A percentile compares a stretch with the other conserved stretches of the same genome.
These are phyloP conservation scores for Fibroporia radiculosa DNA, from an alignment of 768 basidiomycete species.

Conservation along the genomic window DNA sequence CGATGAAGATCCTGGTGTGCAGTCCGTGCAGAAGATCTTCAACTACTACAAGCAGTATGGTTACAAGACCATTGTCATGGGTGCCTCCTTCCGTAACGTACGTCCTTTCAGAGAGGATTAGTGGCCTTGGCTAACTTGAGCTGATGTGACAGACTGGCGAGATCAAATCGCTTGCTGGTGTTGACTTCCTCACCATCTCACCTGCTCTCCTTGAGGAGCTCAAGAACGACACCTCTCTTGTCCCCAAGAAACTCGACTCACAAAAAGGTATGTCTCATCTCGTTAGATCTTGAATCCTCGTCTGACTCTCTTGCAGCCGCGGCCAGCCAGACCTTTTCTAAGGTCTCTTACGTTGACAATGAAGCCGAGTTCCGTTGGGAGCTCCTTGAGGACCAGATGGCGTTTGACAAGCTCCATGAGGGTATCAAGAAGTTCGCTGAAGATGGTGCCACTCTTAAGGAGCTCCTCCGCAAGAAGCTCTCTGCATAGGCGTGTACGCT, in stretches of 20 bases:
- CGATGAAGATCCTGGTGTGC: slow-evolving; percentile 91
- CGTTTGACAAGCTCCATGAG: slow-evolving; percentile 98
- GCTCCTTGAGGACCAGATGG: slow-evolving; percentile 90
- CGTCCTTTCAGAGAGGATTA: slow-evolving; percentile 20
- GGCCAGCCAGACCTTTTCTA: slow-evolving; percentile 55
- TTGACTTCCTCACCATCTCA: slow-evolving; percentile 96
- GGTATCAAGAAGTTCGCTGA: slow-evolving; percentile 98
- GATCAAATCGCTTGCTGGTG: slow-evolving; percentile 91
- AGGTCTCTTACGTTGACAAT: slow-evolving; percentile 83
- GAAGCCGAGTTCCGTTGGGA: slow-evolving; percentile 96
- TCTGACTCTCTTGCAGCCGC: slow-evolving; percentile 16
- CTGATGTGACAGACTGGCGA: slow-evolving; percentile 57
- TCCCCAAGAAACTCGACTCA: slow-evolving; percentile 82
- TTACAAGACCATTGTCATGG: slow-evolving; percentile 99
- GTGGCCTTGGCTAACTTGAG: background rate
- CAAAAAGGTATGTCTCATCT: slow-evolving; percentile 39
- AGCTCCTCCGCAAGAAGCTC: slow-evolving; percentile 64
- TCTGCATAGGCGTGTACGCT: slow-evolving; percentile 25
- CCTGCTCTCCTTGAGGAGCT: slow-evolving; percentile 90
- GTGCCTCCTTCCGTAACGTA: slow-evolving; percentile 98
- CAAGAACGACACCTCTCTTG: slow-evolving; percentile 64
- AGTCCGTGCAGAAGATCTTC: slow-evolving; percentile 95
- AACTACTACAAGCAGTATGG: slow-evolving; percentile 99
- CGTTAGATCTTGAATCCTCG: background rate
- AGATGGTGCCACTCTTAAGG: slow-evolving; percentile 88